Conservation (phyloP, 768 basidiomycete species). For the Suillus decipiens region DNA sequence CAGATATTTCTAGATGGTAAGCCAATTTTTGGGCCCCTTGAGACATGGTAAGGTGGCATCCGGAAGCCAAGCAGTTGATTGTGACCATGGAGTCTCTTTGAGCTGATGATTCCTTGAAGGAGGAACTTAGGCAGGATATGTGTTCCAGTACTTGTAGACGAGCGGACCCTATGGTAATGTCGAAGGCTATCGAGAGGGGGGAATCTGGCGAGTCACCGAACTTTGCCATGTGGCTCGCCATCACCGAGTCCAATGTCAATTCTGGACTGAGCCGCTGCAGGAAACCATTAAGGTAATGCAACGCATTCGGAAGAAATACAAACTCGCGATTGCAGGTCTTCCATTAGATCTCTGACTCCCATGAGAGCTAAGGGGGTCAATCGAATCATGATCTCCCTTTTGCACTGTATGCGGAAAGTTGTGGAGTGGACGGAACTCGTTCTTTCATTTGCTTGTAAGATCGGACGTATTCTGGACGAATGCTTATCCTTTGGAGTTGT, state of each 20-base stretch:
- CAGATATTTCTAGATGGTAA: background rate
- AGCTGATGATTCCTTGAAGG: background rate
- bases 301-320: slow-evolving; percentile 19
- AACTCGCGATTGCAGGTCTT: slow-evolving; percentile 51
- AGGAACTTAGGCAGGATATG: slow-evolving; percentile 20
- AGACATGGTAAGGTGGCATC: background rate
- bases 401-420: slow-evolving; percentile 8
- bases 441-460: background rate
- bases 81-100: slow-evolving; percentile 2
- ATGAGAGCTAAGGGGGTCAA: slow-evolving; percentile 60
- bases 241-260: slow-evolving; percentile 41
- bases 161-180: slow-evolving; percentile 42
- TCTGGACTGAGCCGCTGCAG: slow-evolving; percentile 40
- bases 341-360: slow-evolving; percentile 44
- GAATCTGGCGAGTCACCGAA: slow-evolving; percentile 28
- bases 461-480: background rate
- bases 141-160: slow-evolving; percentile 51
- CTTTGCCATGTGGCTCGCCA: slow-evolving; percentile 40
- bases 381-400: slow-evolving; percentile 37
- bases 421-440: background rate
- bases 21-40: background rate
- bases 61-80: slow-evolving; percentile 2
- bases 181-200: slow-evolving; percentile 35
- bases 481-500: background rate
- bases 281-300: slow-evolving; percentile 8